Evolutionary conservation across 148 eudicot species (phyloP).

Genomic region (Arbutus unedo): DNA sequence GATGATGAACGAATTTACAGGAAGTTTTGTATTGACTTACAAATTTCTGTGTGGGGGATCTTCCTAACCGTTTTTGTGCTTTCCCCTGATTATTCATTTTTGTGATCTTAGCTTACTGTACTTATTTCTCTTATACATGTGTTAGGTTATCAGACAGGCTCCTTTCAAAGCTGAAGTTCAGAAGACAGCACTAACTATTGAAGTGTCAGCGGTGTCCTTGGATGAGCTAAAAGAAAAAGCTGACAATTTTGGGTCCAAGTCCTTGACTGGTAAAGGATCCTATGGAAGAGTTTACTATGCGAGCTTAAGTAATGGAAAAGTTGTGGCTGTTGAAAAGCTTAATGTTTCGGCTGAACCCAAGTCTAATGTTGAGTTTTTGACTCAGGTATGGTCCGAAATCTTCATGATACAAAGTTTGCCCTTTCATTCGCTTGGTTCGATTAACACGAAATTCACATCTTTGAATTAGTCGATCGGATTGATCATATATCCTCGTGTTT

Average conservation of each 20-base stretch:
- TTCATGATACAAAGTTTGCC: background rate
- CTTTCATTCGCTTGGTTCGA: background rate
- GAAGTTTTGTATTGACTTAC: background rate
- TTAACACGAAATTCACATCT: background rate
- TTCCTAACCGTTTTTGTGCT: background rate
- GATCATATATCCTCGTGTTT: background rate
- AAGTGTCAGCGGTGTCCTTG: slow-evolving; percentile 56
- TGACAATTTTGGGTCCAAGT: slow-evolving; percentile 69
- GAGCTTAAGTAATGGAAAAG: slow-evolving; percentile 47
- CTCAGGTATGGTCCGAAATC: slow-evolving; percentile 46
- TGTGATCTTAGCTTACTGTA: background rate
- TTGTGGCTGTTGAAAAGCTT: slow-evolving; percentile 79
- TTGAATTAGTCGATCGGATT: background rate
- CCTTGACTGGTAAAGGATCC: slow-evolving; percentile 88
- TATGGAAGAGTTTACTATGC: slow-evolving; percentile 85
- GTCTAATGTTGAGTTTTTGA: slow-evolving; percentile 58
- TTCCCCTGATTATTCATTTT: background rate
- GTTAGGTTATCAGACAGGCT: slow-evolving; percentile 34
- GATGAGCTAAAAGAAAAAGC: slow-evolving; percentile 76
- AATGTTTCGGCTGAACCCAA: slow-evolving; percentile 71
- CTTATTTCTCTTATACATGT: background rate
- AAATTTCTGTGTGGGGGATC: background rate
- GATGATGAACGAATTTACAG: background rate
- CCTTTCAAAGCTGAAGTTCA: slow-evolving; percentile 53
- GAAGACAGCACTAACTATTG: slow-evolving; percentile 54